phyloP scores from a whole-genome alignment of 2,329 filamentous ascomycete genomes.

The Sarocladium oryzae region DNA sequence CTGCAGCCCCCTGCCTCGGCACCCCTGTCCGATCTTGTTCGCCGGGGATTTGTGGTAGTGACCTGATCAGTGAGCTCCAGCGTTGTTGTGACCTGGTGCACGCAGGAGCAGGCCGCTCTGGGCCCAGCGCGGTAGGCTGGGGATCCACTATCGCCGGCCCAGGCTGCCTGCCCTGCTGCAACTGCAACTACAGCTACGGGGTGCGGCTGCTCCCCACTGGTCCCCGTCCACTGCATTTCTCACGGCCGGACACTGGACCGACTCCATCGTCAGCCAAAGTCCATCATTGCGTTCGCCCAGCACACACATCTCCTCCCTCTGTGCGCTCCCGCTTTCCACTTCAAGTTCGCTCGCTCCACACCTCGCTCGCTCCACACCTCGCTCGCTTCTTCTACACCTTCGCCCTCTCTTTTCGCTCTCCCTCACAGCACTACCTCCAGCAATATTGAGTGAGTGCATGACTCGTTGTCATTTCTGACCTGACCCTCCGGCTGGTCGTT shows the following conservation, averaged over 20 bases:
- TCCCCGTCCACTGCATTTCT: not conserved
- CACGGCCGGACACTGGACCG: not conserved
- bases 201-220: not conserved
- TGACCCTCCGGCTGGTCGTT: not conserved
- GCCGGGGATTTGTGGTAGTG: not conserved
- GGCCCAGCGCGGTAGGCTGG: not conserved
- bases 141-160: slow-evolving; percentile 3
- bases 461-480: slow-evolving; percentile 1
- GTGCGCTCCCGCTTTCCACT: slow-evolving; percentile 4
- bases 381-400: slow-evolving; percentile 3
- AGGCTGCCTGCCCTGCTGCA: not conserved
- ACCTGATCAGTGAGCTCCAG: not conserved
- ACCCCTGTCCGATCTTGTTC: not conserved
- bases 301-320: not conserved
- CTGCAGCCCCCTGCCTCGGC: not conserved
- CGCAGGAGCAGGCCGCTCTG: not conserved
- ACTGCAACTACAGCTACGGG: not conserved
- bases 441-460: slow-evolving; percentile 1
- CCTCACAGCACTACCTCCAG: not conserved
- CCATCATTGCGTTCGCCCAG: not conserved
- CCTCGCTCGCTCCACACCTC: slow-evolving; percentile 4
- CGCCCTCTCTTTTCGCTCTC: slow-evolving; percentile 5
- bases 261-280: slow-evolving; percentile 2
- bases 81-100: too few relatives aligned
- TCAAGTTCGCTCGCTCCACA: slow-evolving; percentile 8